A percentile compares a stretch with the other conserved stretches of the same genome.
phyloP scores from a whole-genome alignment of 2,329 filamentous ascomycete species.

The Cytospora mali region DNA sequence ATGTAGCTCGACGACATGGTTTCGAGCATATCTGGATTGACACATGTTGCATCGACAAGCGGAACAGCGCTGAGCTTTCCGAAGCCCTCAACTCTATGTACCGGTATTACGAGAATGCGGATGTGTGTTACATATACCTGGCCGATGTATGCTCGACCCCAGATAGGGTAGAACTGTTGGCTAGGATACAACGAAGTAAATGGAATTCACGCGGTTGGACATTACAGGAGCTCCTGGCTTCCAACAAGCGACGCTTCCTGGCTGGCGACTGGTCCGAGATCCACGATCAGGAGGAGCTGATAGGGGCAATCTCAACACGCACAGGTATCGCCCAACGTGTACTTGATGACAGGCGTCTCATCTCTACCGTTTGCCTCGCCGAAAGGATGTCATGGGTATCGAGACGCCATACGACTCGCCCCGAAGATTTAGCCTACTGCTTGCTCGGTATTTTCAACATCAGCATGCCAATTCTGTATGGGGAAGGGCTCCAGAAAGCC shows the following conservation, averaged over 20 bases:
- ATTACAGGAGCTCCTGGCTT: conserved; percentile 1
- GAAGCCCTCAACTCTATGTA: conserved; percentile 7
- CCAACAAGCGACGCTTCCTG: background rate
- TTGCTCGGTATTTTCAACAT: conserved; percentile 35
- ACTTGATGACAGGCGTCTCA: background rate
- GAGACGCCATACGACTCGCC: conserved; percentile 29
- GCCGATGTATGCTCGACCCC: background rate
- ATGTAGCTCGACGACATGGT: background rate
- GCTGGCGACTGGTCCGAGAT: background rate
- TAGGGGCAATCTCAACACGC: background rate
- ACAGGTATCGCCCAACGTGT: background rate
- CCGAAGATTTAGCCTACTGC: conserved; percentile 34
- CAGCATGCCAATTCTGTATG: conserved; percentile 36
- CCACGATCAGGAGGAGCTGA: background rate
- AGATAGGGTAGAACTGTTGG: background rate
- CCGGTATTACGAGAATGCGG: background rate
- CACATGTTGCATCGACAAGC: conserved; percentile 5
- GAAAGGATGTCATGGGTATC: conserved; percentile 35
- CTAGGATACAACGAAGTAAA: background rate
- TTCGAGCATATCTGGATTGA: background rate
- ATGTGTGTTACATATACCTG: conserved; percentile 1
- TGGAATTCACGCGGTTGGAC: conserved; percentile 7
- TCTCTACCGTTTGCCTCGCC: conserved; percentile 24
- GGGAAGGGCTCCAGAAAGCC: conserved; percentile 33
- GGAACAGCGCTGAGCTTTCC: background rate